Base-by-base conservation (phyloP, 2,329 filamentous ascomycete species). In the Colletotrichum sp. region DNA sequence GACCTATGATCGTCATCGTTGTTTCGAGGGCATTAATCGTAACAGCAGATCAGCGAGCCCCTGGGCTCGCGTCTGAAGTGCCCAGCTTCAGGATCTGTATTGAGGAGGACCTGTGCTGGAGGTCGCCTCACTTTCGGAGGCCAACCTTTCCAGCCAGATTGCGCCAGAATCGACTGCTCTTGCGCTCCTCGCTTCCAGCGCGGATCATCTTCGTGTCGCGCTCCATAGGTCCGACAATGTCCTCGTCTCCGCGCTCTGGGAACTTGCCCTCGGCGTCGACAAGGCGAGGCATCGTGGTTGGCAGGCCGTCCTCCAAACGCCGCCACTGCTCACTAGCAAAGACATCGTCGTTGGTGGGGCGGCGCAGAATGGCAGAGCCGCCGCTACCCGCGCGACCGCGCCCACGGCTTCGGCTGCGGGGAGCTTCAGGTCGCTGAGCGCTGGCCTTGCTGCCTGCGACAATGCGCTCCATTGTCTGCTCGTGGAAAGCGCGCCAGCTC, bases 151-250 rank as follows among this genome's bases (percentile, higher is more conserved):
- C 88, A 39, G 85, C 87, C 18, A 90, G 81, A 75, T 80, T 87
- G 79, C 86, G 88, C 86, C 89, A 87, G 80, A 90, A 90, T 68
- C 86, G 86, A 52, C 84, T 82, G 21, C 84, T 81, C 77, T 85
- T 87, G 78, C 85, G 85, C 78, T 88, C 86, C 60, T 89, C 87
- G 72, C 85, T 86, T 63, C 82, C 83, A 16, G 85, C 84, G 63
- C 88, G 85, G 34, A 85, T 83, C 90, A 92, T 92, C 77, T 88
- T 85, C 52, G 87, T 86, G 78, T 91, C 89, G 15, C 90, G 90
- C 79, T 92, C 92, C 96, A 98, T 98, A 8, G 96, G 96, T 2
- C 96, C 96, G 60, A 98, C 95, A 82, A 98, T 98, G 84, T 98
- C 96, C 80, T 96, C 94, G 81, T 98, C 96, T 69, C 96, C 96